Conservation (phyloP, 495 filamentous ascomycete genomes). For the Neurospora tetrasperma region DNA sequence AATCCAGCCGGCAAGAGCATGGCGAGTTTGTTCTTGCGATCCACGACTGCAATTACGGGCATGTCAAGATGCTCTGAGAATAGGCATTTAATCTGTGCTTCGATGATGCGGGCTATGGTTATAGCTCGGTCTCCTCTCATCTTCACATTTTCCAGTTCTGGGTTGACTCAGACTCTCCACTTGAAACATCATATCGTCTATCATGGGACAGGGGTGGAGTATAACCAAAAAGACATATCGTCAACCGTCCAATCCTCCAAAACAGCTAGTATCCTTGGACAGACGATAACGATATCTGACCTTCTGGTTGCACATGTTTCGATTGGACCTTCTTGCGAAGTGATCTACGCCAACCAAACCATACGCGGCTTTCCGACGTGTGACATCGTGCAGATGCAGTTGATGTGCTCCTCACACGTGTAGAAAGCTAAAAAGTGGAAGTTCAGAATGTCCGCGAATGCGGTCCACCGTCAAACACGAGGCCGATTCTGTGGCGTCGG, state of each 20-base stretch:
- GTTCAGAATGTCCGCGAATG: neutral
- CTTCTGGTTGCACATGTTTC: neutral
- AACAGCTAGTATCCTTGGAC: neutral
- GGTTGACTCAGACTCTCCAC: neutral
- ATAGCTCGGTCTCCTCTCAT: neutral
- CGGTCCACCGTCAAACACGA: neutral
- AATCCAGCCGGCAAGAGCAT: neutral
- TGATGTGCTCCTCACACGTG: neutral
- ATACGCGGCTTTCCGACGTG: neutral
- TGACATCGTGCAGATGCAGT: conserved; percentile 2
- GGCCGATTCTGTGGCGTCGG: neutral
- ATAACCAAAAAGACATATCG: neutral
- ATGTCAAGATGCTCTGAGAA: neutral
- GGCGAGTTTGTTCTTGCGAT: neutral
- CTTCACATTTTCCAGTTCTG: neutral
- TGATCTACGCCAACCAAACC: neutral
- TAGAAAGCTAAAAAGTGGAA: neutral
- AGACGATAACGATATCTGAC: conserved; percentile 1
- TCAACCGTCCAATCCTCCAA: neutral
- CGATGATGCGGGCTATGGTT: neutral
- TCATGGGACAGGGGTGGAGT: neutral
- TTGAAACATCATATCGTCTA: neutral
- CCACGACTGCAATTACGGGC: neutral
- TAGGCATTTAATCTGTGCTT: neutral
- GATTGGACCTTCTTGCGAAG: neutral